Base-by-base conservation (phyloP, 2,329 filamentous ascomycete species). In the Fusarium bulbicola region DNA sequence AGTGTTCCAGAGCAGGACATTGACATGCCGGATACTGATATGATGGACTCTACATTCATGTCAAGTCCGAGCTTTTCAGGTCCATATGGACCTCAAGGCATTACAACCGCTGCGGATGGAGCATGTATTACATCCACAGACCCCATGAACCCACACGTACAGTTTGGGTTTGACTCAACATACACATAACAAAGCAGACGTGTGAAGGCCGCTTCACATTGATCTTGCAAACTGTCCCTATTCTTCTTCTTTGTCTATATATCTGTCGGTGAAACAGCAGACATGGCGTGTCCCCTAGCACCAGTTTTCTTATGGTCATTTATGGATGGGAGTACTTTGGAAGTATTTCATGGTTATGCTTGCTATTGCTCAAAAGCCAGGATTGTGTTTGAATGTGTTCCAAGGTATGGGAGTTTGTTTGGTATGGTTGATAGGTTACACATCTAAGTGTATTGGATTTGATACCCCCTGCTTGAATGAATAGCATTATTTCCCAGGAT, bases 1-100 rank as follows among this genome's bases (percentile, higher is more conserved):
- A 77, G 73, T 45, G 72, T 75, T 40, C 65, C 78, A 11, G 80
- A 81, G n/a, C 70, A 76, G 28, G 80, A 83, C 40, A 76, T 83
- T n/a, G 78, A 81, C 36, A 83, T 83, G 81, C 66, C 71, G 14
- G 81, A 83, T 53, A 72, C 79, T 7, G 76, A 78, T 12, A 80
- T 81, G 76, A 77, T 81, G 64, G 78, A 80, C 40, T 39, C 68
- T n/a, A 56, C 74, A 9, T 80, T 76, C 32, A 69, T 76, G 64
- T 69, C 69, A 14, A 70, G 75, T 20, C 70, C 66, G 5, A 56
- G 49, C 58, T 78, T 77, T 37, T 73, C 76, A 12, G 68, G 57
- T 4, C 65, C 75, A 13, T 78, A 75, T 47, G 76, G 70, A 15
- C 49, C 74, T 12, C 71, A 72, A 21, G 71, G 70, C 16, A 77